Percentiles rank a stretch among this genome's conserved stretches.
Evolutionary conservation across 2,329 filamentous ascomycete genomes (phyloP).

Genomic region (Thermoascus crustaceus): DNA sequence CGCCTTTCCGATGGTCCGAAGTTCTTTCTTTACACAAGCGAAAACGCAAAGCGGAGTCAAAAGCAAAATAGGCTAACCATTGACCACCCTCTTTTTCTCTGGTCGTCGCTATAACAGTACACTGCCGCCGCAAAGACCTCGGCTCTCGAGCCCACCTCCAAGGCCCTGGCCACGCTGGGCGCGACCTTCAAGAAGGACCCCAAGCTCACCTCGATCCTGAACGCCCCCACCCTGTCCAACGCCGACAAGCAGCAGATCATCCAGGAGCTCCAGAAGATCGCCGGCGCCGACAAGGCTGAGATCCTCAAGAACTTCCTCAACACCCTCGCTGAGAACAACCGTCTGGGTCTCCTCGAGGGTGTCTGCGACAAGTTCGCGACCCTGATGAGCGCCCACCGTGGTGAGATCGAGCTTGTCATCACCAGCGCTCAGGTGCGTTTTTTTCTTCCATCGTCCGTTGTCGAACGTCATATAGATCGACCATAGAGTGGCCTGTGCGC

Average conservation of each 20-base stretch:
- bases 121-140: slow-evolving; percentile 87
- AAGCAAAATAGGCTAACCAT: slow-evolving; percentile 7
- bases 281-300: slow-evolving; percentile 62
- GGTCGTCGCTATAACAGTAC: slow-evolving; percentile 63
- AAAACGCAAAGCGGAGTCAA: slow-evolving; percentile 3
- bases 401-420: slow-evolving; percentile 88
- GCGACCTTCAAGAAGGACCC: slow-evolving; percentile 69
- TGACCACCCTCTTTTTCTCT: too few relatives aligned
- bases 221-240: slow-evolving; percentile 67
- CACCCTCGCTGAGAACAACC: slow-evolving; percentile 93
- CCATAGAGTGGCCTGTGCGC: too few relatives aligned
- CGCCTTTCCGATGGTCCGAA: not conserved
- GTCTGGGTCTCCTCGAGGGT: slow-evolving; percentile 70
- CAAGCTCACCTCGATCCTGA: slow-evolving; percentile 70
- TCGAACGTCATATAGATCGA: too few relatives aligned
- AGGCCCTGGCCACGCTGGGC: slow-evolving; percentile 64
- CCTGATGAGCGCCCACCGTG: slow-evolving; percentile 80
- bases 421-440: slow-evolving; percentile 78
- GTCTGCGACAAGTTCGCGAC: slow-evolving; percentile 80
- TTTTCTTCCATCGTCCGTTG: too few relatives aligned
- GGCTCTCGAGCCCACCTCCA: slow-evolving; percentile 75
- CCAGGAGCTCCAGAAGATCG: slow-evolving; percentile 76
- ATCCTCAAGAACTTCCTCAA: slow-evolving; percentile 90
- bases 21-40: not conserved
- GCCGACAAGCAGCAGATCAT: slow-evolving; percentile 82